Evolutionary conservation across 176 grass and related monocot genomes (phyloP).

Genomic region (Puccinellia tenuiflora): DNA sequence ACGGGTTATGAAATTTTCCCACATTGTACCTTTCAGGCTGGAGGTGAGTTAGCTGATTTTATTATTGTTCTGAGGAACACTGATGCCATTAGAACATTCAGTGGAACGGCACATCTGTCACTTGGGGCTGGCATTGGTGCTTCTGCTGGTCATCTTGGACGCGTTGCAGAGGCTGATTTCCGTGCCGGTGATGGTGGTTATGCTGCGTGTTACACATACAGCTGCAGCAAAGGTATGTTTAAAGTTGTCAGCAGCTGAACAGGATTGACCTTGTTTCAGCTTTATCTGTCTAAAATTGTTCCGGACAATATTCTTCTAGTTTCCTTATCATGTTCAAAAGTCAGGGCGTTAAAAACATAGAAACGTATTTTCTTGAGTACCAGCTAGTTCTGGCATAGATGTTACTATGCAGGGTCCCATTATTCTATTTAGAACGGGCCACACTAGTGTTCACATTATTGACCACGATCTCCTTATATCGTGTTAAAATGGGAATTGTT

Average conservation of each 20-base stretch:
- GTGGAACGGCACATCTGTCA: conserved; percentile 77
- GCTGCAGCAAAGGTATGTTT: conserved; percentile 85
- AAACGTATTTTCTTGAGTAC: neutral
- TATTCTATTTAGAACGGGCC: neutral
- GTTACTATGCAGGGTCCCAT: neutral
- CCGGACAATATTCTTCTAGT: neutral
- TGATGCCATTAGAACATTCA: conserved; percentile 86
- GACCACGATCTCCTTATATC: neutral
- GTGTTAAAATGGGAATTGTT: neutral
- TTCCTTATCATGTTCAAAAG: neutral
- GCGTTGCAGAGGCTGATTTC: conserved; percentile 79
- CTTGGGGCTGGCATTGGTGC: conserved; percentile 82
- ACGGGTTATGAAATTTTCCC: conserved; percentile 6
- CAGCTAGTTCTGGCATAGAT: neutral
- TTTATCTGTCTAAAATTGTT: neutral
- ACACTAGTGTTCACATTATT: neutral
- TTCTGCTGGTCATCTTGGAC: conserved; percentile 74
- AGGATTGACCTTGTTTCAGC: neutral
- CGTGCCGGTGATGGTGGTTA: conserved; percentile 85
- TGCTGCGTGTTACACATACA: conserved; percentile 91
- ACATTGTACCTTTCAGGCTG: conserved; percentile 46
- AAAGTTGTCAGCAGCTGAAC: neutral
- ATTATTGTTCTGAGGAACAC: conserved; percentile 87
- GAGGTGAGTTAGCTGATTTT: conserved; percentile 85
- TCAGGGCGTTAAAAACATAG: neutral